Base-by-base conservation (phyloP, 352 stramenopile species). In the Phytophthora fragariae region DNA sequence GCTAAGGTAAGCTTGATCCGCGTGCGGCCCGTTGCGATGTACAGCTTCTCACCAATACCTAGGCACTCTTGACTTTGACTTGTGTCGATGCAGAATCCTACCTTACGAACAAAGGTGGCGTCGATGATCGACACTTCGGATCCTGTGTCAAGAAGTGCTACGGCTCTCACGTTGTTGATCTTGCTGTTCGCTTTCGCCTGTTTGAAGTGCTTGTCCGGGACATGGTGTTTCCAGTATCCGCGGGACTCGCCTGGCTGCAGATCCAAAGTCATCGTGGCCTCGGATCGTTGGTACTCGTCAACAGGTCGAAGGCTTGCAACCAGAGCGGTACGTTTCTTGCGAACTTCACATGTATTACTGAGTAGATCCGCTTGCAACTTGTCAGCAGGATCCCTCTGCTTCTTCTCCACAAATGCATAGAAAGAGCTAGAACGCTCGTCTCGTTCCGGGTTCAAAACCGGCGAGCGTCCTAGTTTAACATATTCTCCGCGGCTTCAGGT, bases 391-490 rank as follows among this genome's bases (percentile, higher is more conserved):
- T 12, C 33, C 8, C 10, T 31, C 27, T 2, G 27, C 27, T 31
- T 6, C 27, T 31, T 31, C 27, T 31, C 27, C 27, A 31, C 27
- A 31, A 31, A 29, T 29, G 24, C 24, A 29, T 29, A 29, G 24
- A 29, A 29, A 29, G 24, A 29, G 24, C 24, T 29, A 29, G 24
- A 29, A 29, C 24, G 61, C 50, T 68, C 37, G 50, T 29, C 50
- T 68, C 61, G 50, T 61, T 60, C 61, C 50, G 44, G 61, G 46
- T 61, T 55, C 35, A 5, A 61, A 68, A n/a, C 61, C 55, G 50
- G 21, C 37, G 61, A 68, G 61, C 61, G 21, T 61, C 24, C 49
- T 68, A 68, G 35, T 68, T 68, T 68, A 68, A 55, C 21, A 68
- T 60, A 3, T 68, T 53, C 21, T 68, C 50, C 0, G 50, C 15